A percentile compares a stretch with the other conserved stretches of the same genome.
Conservation (phyloP, 1,139 yeast species). For the Candida frijolesensis region DNA sequence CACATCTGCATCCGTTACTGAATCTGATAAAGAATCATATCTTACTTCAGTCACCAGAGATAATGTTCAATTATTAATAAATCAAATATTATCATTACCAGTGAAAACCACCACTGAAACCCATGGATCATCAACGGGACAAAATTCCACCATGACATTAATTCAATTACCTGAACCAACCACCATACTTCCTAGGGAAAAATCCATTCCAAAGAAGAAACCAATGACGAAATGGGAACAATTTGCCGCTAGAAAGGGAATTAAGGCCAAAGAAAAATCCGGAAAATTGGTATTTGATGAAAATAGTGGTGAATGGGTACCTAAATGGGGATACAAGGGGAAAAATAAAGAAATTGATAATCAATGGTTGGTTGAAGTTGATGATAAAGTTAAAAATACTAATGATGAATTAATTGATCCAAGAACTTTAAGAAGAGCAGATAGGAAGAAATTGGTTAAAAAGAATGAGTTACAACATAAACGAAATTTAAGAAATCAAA, state of each 20-base stretch:
- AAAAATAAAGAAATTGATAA: slow-evolving; percentile 81
- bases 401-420: slow-evolving; percentile 83
- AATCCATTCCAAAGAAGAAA: slow-evolving; percentile 89
- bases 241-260: slow-evolving; percentile 95
- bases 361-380: slow-evolving; percentile 97
- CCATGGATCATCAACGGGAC: slow-evolving; percentile 58
- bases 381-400: slow-evolving; percentile 68
- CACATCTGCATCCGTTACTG: slow-evolving; percentile 32
- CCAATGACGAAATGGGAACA: slow-evolving; percentile 95
- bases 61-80: slow-evolving; percentile 85
- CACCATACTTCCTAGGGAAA: slow-evolving; percentile 89
- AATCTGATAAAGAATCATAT: slow-evolving; percentile 65
- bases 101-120: slow-evolving; percentile 82
- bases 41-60: slow-evolving; percentile 79
- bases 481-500: slow-evolving; percentile 60
- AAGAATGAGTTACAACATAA: slow-evolving; percentile 87
- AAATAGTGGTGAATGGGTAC: slow-evolving; percentile 91
- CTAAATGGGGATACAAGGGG: slow-evolving; percentile 98
- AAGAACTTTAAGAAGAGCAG: slow-evolving; percentile 74
- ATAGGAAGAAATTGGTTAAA: slow-evolving; percentile 82
- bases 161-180: slow-evolving; percentile 84
- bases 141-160: slow-evolving; percentile 77
- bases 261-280: slow-evolving; percentile 83
- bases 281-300: slow-evolving; percentile 93
- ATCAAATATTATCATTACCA: slow-evolving; percentile 88